Percentiles rank a stretch among this genome's conserved stretches.
Evolutionary conservation across 768 basidiomycete genomes (phyloP).

Genomic region (Pholiota molesta): DNA sequence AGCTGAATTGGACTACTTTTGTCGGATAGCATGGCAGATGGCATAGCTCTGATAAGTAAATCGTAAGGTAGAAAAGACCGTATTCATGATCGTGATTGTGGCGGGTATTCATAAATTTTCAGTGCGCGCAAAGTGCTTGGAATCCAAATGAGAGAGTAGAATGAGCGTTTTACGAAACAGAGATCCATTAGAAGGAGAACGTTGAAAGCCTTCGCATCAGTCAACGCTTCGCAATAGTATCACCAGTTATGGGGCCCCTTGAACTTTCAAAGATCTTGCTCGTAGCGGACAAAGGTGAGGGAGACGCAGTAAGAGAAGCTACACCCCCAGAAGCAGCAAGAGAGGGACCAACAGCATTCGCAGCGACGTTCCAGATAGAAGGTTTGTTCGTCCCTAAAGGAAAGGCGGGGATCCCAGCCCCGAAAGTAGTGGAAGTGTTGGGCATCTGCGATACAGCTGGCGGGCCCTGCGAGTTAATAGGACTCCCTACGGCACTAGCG

Average conservation of each 20-base stretch:
- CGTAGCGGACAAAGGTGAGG: conserved; percentile 3
- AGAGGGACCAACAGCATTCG: background rate
- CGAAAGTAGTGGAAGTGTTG: background rate
- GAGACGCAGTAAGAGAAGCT: background rate
- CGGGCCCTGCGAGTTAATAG: background rate
- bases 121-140: no score
- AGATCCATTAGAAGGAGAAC: no score
- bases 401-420: background rate
- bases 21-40: no score
- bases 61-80: no score
- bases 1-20: no score
- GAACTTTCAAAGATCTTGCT: conserved; percentile 7
- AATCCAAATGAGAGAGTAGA: no score
- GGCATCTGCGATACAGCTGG: background rate
- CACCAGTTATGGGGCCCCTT: background rate
- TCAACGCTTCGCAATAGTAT: no score
- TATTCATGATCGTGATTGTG: no score
- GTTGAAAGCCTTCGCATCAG: no score
- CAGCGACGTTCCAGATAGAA: conserved; percentile 3
- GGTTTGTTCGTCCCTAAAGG: background rate
- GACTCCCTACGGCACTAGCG: background rate
- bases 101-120: no score
- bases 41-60: no score
- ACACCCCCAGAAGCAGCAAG: background rate
- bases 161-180: no score